Evolutionary conservation across 2,329 filamentous ascomycete genomes (phyloP).

Genomic region (Bipolaris cookei): DNA sequence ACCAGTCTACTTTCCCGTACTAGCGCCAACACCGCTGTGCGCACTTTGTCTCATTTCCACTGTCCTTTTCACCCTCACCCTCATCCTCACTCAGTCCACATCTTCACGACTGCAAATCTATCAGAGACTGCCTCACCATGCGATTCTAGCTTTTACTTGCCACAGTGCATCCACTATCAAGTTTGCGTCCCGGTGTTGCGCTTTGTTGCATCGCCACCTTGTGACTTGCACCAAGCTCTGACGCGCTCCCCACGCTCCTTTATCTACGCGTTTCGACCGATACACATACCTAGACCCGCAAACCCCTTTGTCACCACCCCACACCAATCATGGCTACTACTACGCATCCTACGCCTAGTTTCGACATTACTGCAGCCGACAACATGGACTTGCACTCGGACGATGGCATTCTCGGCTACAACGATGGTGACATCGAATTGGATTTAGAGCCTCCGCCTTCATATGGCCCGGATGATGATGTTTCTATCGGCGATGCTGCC

Average conservation of each 20-base stretch:
- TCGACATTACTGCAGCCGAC: slow-evolving; percentile 48
- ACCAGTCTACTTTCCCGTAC: slow-evolving; percentile 14
- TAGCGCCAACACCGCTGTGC: slow-evolving; percentile 20
- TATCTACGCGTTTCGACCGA: slow-evolving; percentile 12
- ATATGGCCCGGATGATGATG: slow-evolving; percentile 54
- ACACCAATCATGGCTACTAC: slow-evolving; percentile 32
- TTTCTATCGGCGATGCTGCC: slow-evolving; percentile 61
- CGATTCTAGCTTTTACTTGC: slow-evolving; percentile 9
- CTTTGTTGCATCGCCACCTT: slow-evolving; percentile 17
- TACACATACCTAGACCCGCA: slow-evolving; percentile 9
- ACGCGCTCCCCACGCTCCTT: slow-evolving; percentile 27
- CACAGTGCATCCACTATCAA: slow-evolving; percentile 4
- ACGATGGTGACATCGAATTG: slow-evolving; percentile 66
- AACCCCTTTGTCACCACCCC: slow-evolving; percentile 1
- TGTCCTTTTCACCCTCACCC: slow-evolving; percentile 5
- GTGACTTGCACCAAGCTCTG: slow-evolving; percentile 18
- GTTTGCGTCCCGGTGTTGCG: not conserved
- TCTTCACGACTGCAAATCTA: not conserved
- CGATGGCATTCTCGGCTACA: slow-evolving; percentile 50
- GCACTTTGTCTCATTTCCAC: slow-evolving; percentile 24
- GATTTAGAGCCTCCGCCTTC: slow-evolving; percentile 51
- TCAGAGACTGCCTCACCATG: slow-evolving; percentile 12
- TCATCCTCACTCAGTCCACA: slow-evolving; percentile 1
- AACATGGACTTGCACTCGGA: slow-evolving; percentile 64
- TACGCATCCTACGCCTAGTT: slow-evolving; percentile 25